Percentiles rank a stretch among this genome's conserved stretches.
Evolutionary conservation across 352 stramenopile species (phyloP).

Genomic region (Thalassiosira pacifica): DNA sequence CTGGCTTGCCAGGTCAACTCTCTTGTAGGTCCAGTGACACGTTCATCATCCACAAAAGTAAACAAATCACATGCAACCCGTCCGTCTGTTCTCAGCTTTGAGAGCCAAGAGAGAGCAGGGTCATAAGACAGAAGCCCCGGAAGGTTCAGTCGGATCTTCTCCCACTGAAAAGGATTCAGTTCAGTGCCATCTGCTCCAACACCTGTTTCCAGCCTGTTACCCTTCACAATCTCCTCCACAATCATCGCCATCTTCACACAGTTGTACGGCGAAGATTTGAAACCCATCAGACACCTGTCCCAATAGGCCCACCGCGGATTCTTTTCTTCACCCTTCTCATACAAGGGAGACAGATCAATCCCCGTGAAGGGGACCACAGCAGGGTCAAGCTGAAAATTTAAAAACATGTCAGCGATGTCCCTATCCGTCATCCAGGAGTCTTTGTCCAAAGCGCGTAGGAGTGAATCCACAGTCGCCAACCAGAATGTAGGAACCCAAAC

Average conservation of each 20-base stretch:
- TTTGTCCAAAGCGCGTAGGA: slow-evolving; percentile 29
- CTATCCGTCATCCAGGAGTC: slow-evolving; percentile 51
- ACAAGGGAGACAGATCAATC: slow-evolving; percentile 37
- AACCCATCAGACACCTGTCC: slow-evolving; percentile 61
- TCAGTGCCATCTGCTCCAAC: slow-evolving; percentile 7
- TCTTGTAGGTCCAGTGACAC: slow-evolving; percentile 14
- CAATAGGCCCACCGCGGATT: slow-evolving; percentile 45
- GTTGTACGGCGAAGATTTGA: slow-evolving; percentile 60
- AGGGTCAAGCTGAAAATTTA: slow-evolving; percentile 41
- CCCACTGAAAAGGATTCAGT: slow-evolving; percentile 63
- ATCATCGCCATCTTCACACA: slow-evolving; percentile 33
- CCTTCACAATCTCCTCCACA: slow-evolving; percentile 51
- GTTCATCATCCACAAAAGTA: slow-evolving; percentile 67
- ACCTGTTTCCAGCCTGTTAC: slow-evolving; percentile 23
- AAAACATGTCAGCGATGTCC: slow-evolving; percentile 71
- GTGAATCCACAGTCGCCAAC: slow-evolving; percentile 27
- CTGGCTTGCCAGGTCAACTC: slow-evolving; percentile 41
- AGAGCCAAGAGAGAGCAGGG: slow-evolving; percentile 59
- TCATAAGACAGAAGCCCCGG: slow-evolving; percentile 58
- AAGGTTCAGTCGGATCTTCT: slow-evolving; percentile 60
- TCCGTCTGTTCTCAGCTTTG: slow-evolving; percentile 34
- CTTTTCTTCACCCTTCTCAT: neutral
- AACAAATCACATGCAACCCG: slow-evolving; percentile 53
- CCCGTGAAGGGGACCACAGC: slow-evolving; percentile 31
- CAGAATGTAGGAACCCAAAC: slow-evolving; percentile 43